phyloP scores from a whole-genome alignment of 257 asterid species.

The Primulina tabacum region DNA sequence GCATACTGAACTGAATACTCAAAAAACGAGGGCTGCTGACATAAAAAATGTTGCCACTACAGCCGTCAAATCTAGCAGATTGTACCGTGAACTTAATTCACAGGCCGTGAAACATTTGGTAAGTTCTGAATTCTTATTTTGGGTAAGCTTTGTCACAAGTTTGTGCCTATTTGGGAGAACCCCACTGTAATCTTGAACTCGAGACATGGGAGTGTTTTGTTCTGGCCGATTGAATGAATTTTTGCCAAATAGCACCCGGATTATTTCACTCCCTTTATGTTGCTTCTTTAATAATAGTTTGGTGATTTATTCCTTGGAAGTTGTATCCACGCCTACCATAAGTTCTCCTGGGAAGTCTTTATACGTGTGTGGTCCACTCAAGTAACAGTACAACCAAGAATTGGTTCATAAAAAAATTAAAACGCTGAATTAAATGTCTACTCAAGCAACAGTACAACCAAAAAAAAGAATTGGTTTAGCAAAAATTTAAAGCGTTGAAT shows the following conservation, averaged over 20 bases:
- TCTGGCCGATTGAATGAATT: neutral
- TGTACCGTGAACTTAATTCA: constrained; percentile 68
- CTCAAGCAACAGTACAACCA: constrained; percentile 8
- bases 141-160: constrained; percentile 14
- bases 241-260: neutral
- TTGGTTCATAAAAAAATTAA: neutral
- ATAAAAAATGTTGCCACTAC: constrained; percentile 81
- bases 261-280: constrained; percentile 20
- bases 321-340: neutral
- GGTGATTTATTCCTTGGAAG: neutral
- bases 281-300: constrained; percentile 6
- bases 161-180: neutral
- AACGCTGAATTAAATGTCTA: constrained; percentile 8
- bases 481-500: neutral
- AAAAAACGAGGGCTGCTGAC: constrained; percentile 74
- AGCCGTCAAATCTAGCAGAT: constrained; percentile 88
- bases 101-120: constrained; percentile 80
- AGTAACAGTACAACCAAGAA: constrained; percentile 5
- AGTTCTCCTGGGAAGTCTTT: neutral
- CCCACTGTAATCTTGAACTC: constrained; percentile 1
- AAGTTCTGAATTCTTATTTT: constrained; percentile 34
- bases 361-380: constrained; percentile 7
- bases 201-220: constrained; percentile 2
- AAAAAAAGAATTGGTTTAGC: neutral
- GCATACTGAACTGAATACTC: constrained; percentile 55